Evolutionary conservation across 495 filamentous ascomycete genomes (phyloP), one percentile per base, ranked within the genome.

Genomic region (Penicillium argentinense): DNA sequence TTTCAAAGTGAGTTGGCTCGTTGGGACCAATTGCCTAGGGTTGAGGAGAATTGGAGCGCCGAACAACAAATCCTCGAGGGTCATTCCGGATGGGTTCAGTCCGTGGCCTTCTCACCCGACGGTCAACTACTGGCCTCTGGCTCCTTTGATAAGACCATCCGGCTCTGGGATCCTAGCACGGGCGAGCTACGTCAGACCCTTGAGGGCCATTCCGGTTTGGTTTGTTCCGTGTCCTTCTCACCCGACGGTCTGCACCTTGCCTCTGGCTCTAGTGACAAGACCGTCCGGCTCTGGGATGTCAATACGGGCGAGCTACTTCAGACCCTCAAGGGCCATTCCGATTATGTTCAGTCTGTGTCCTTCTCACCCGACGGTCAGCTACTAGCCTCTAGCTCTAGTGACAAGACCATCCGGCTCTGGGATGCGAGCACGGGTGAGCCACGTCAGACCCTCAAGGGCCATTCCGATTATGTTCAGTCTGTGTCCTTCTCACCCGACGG

Each of bases 181-280:
- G 39, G 30, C 9, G 12, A 17, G 5, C 2, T 21, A 18, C 13
- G 14, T 26, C 13, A 39, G 5, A 27, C n/a, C 4, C 42, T 61
- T 12, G 37, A 61, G 38, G 50, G 63, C 19, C 61, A 64, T 56
- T 23, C 19, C 5, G 41, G 23, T 28, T 21, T 0, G n/a, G 49
- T 66, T 12, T 12, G 3, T 0, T 53, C 56, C 0, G 51, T 61
- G 30, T 48, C 45, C 1, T 64, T 65, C 47, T 70, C 64, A 4
- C 57, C 57, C 1, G 47, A 61, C 17, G 44, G 59, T 32, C n/a
- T 32, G 13, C 29, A 32, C 6, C 29, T 2, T 0, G 16, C 29
- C 16, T n/a, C n/a, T n/a, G n/a, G n/a, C n/a, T n/a, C n/a, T n/a
- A n/a, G n/a, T n/a, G n/a, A n/a, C n/a, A 28, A 46, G 0, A 67